Conservation (phyloP, 345 rosid species). For the Syzygium grande region DNA sequence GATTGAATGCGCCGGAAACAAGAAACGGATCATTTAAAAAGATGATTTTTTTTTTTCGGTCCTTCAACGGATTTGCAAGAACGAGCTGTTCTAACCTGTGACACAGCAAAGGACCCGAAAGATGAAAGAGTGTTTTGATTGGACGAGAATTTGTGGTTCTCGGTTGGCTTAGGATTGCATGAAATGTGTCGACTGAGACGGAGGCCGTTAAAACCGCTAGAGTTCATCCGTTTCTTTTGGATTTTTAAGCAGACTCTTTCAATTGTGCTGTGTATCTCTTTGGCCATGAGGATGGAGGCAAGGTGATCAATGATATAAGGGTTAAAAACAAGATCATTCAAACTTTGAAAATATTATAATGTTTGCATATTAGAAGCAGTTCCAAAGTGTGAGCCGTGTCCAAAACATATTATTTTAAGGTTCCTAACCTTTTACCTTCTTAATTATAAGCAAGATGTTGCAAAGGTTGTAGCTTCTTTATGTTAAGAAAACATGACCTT, state of each 20-base stretch:
- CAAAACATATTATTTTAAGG: not conserved
- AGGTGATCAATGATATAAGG: not conserved
- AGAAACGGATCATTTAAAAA: not conserved
- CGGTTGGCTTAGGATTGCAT: not conserved
- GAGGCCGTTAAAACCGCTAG: not conserved
- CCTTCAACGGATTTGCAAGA: not conserved
- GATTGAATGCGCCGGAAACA: not conserved
- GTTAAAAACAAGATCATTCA: not conserved
- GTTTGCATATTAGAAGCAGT: not conserved
- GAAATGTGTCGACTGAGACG: not conserved
- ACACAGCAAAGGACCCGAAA: not conserved
- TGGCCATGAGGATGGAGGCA: not conserved
- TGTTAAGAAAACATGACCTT: not conserved
- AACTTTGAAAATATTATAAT: not conserved
- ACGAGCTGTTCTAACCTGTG: slow-evolving; percentile 1
- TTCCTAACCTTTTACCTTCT: not conserved
- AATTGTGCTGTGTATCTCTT: not conserved
- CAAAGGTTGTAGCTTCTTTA: not conserved
- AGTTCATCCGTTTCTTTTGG: not conserved
- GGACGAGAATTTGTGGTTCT: not conserved
- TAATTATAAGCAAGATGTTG: not conserved
- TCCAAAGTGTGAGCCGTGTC: not conserved
- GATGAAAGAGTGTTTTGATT: not conserved
- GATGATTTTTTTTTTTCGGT: not conserved
- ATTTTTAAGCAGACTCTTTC: too few species aligned